A percentile compares a stretch with the other conserved stretches of the same genome.
Conservation (phyloP, 768 basidiomycete species). For the Suillus brevipes region DNA sequence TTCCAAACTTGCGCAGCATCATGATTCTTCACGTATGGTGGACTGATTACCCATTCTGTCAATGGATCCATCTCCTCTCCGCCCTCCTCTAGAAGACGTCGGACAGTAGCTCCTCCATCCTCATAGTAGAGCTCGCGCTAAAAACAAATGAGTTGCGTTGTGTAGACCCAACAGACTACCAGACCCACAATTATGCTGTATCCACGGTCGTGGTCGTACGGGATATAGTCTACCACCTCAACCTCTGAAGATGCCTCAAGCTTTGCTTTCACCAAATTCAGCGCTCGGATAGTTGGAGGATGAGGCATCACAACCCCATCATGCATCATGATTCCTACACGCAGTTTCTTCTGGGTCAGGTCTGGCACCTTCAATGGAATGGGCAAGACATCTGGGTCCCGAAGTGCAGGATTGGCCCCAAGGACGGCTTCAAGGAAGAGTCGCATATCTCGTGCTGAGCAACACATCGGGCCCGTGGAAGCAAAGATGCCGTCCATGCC, state of each 20-base stretch:
- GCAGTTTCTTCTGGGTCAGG: constrained; percentile 29
- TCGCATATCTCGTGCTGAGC: constrained; percentile 26
- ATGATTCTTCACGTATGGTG: constrained; percentile 26
- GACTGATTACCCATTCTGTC: constrained; percentile 37
- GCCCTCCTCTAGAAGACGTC: constrained; percentile 21
- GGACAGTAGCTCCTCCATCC: constrained; percentile 36
- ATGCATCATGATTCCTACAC: constrained; percentile 34
- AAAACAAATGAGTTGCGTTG: not conserved
- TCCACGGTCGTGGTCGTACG: constrained; percentile 36
- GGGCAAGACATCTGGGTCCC: constrained; percentile 38
- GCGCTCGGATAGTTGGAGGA: constrained; percentile 43
- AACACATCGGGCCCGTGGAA: constrained; percentile 28
- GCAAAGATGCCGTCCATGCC: constrained; percentile 20
- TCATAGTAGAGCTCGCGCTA: constrained; percentile 40
- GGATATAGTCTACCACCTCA: constrained; percentile 38
- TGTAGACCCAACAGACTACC: not conserved
- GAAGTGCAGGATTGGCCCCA: constrained; percentile 39
- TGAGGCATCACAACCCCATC: constrained; percentile 41
- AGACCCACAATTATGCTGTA: constrained; percentile 34
- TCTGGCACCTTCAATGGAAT: constrained; percentile 29
- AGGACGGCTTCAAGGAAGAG: constrained; percentile 24
- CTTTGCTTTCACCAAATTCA: constrained; percentile 37
- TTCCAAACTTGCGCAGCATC: constrained; percentile 29
- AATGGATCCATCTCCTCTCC: constrained; percentile 39
- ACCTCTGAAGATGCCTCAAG: constrained; percentile 34